Conservation (phyloP, 78 protist species). For the Bodo saltans region DNA sequence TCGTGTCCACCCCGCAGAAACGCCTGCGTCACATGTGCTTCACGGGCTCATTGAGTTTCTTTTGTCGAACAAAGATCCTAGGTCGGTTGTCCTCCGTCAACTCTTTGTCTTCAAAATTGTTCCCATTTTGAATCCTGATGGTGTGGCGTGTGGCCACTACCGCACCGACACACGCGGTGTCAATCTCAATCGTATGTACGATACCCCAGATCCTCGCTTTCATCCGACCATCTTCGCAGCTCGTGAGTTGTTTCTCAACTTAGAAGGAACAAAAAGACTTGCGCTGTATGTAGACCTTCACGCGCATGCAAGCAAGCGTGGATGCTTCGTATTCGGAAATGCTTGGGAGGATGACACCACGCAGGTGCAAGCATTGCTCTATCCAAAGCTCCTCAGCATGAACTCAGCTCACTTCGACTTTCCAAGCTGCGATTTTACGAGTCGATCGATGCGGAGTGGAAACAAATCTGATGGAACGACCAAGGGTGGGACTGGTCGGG, state of each 20-base stretch:
- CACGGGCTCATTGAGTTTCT: constrained; percentile 47
- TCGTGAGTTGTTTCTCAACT: neutral
- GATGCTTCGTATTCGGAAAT: constrained; percentile 42
- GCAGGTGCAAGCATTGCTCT: neutral
- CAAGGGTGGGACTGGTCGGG: constrained; percentile 11
- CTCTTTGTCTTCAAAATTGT: constrained; percentile 19
- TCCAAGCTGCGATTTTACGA: neutral
- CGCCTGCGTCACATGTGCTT: constrained; percentile 47
- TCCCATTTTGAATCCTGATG: constrained; percentile 73
- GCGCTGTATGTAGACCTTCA: constrained; percentile 45
- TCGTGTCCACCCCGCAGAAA: constrained; percentile 62
- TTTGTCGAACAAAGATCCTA: neutral
- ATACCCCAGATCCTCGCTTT: neutral
- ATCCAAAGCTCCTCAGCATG: neutral
- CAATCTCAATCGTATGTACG: constrained; percentile 26
- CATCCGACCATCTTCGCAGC: constrained; percentile 15
- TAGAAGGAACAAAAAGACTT: neutral
- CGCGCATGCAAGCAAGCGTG: constrained; percentile 36
- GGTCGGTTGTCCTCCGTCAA: constrained; percentile 11
- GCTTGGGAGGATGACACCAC: neutral
- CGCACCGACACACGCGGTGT: constrained; percentile 16
- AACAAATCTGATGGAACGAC: neutral
- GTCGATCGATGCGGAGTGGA: neutral
- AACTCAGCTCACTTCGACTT: constrained; percentile 27
- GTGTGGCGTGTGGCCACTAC: constrained; percentile 62